Percentiles rank a stretch among this genome's conserved stretches.
Conservation (phyloP, 768 basidiomycete genomes). For the Boletus insuetus region DNA sequence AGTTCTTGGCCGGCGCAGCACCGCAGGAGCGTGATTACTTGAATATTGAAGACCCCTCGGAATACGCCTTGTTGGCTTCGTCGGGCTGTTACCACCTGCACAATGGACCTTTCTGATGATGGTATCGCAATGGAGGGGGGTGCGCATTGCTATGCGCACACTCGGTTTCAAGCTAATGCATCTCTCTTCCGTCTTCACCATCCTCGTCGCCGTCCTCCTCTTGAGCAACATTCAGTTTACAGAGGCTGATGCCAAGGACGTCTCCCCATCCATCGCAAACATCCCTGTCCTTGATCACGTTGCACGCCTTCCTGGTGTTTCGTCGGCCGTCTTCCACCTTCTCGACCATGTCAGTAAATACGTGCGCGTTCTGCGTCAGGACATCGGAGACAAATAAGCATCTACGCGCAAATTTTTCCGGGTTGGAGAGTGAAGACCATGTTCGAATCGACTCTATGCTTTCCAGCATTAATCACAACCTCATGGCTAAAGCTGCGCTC, state of each 20-base stretch:
- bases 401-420: no score
- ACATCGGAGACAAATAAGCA: no score
- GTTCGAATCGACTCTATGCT: no score
- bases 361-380: no score
- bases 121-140: constrained; percentile 75
- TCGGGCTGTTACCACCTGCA: constrained; percentile 91
- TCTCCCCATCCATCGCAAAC: constrained; percentile 57
- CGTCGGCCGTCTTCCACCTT: no score
- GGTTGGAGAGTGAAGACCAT: no score
- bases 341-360: no score
- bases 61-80: constrained; percentile 79
- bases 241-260: constrained; percentile 64
- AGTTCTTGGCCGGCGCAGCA: constrained; percentile 82
- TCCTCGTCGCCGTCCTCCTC: constrained; percentile 77
- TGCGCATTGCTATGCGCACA: constrained; percentile 73
- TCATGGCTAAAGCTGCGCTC: no score
- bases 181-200: constrained; percentile 72
- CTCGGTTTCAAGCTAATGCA: constrained; percentile 94
- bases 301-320: constrained; percentile 68
- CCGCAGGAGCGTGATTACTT: constrained; percentile 75
- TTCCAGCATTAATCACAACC: no score
- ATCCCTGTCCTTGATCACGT: constrained; percentile 58
- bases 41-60: constrained; percentile 76
- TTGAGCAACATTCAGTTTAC: constrained; percentile 80
- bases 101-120: constrained; percentile 81